phyloP scores from a whole-genome alignment of 208 protist species.

The Trypanosomatidae sp. region DNA sequence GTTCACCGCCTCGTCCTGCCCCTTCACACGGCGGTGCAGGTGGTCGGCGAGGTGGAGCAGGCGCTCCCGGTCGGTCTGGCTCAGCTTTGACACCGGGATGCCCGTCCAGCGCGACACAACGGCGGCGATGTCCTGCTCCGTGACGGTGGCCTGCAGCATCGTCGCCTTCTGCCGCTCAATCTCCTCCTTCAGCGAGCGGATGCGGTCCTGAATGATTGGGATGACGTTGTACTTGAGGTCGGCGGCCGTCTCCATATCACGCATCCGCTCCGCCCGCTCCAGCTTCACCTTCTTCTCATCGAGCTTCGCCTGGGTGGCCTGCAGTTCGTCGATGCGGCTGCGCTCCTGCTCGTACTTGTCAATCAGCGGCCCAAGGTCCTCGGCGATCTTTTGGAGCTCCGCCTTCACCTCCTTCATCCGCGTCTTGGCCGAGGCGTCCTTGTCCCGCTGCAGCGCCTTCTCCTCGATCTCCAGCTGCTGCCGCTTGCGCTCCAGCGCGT shows the following conservation, averaged over 20 bases:
- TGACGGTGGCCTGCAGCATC: constrained; percentile 95
- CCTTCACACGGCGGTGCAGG: constrained; percentile 93
- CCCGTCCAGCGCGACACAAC: constrained; percentile 98
- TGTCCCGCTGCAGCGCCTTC: constrained; percentile 92
- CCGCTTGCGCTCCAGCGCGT: constrained; percentile 89
- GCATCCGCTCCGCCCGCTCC: constrained; percentile 83
- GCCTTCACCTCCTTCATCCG: constrained; percentile 71
- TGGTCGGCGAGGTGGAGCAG: constrained; percentile 84
- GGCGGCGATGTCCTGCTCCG: constrained; percentile 93
- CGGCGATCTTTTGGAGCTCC: constrained; percentile 75
- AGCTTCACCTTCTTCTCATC: constrained; percentile 92
- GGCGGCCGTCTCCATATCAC: constrained; percentile 90
- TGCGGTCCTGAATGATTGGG: constrained; percentile 90
- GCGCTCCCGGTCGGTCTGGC: constrained; percentile 90
- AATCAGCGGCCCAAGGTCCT: constrained; percentile 81
- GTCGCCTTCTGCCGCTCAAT: constrained; percentile 66
- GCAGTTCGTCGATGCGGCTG: constrained; percentile 83
- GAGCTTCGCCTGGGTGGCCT: constrained; percentile 84
- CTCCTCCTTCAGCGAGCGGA: constrained; percentile 72
- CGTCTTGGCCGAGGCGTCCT: constrained; percentile 64
- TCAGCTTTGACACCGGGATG: constrained; percentile 96
- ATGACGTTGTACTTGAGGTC: constrained; percentile 97
- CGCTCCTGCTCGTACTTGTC: constrained; percentile 87
- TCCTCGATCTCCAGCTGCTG: constrained; percentile 91
- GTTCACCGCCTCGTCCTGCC: constrained; percentile 96